phyloP scores from a whole-genome alignment of 2,329 filamentous ascomycete genomes.

The Calonectria montana region DNA sequence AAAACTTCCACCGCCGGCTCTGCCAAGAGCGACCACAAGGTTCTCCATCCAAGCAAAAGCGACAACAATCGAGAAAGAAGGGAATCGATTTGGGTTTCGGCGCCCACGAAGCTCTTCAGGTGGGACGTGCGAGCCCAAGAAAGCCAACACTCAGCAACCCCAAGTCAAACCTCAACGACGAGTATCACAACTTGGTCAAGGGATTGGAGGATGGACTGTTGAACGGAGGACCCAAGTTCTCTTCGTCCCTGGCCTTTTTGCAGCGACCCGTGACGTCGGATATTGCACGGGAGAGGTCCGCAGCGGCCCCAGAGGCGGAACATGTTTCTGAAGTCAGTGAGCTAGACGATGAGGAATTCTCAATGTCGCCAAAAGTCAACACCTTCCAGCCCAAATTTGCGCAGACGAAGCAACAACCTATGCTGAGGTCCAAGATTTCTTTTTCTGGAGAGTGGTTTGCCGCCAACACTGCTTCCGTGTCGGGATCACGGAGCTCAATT shows the following conservation, averaged over 20 bases:
- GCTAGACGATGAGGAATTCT: constrained; percentile 58
- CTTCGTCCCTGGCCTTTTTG: constrained; percentile 35
- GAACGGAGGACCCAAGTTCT: constrained; percentile 36
- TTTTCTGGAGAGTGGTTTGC: constrained; percentile 38
- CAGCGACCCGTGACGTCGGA: constrained; percentile 24
- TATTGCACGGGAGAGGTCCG: constrained; percentile 1
- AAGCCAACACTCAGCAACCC: constrained; percentile 38
- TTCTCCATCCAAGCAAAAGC: constrained; percentile 39
- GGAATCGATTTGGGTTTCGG: constrained; percentile 67
- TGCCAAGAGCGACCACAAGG: constrained; percentile 49
- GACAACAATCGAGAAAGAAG: constrained; percentile 42
- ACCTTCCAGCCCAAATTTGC: constrained; percentile 39
- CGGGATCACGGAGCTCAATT: constrained; percentile 31
- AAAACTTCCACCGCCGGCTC: constrained; percentile 68
- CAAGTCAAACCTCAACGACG: constrained; percentile 46
- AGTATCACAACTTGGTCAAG: constrained; percentile 58
- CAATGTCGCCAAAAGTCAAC: constrained; percentile 33
- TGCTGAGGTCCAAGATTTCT: constrained; percentile 43
- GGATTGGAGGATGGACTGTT: constrained; percentile 56
- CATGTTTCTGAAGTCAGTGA: constrained; percentile 63
- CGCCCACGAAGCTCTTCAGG: constrained; percentile 61
- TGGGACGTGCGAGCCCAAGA: constrained; percentile 49
- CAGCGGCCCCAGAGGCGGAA: constrained; percentile 22
- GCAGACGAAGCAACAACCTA: constrained; percentile 34
- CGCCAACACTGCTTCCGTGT: constrained; percentile 24